Evolutionary conservation across 495 filamentous ascomycete species (phyloP).

Genomic region (Penicillium turbatum): DNA sequence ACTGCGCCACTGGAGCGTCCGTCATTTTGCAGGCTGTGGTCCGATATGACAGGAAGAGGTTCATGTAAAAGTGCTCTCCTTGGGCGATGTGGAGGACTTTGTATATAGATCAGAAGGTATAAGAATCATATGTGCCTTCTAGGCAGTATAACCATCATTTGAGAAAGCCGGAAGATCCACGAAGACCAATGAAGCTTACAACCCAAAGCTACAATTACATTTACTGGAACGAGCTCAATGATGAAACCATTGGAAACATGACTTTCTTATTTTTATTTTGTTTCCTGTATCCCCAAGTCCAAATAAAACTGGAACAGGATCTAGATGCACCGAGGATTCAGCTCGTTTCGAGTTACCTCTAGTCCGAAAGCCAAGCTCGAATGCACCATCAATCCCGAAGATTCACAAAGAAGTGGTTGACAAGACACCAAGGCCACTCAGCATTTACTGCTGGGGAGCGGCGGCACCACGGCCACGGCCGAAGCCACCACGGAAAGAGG

Average conservation of each 20-base stretch:
- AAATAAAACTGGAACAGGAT: slow-evolving; percentile 15
- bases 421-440: slow-evolving; percentile 27
- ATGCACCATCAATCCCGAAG: slow-evolving; percentile 30
- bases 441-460: slow-evolving; percentile 57
- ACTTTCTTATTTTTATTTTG: slow-evolving; percentile 28
- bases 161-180: background rate
- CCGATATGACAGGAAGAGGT: slow-evolving; percentile 52
- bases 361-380: slow-evolving; percentile 30
- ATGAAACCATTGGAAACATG: slow-evolving; percentile 25
- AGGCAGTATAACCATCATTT: background rate
- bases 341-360: slow-evolving; percentile 31
- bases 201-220: no score
- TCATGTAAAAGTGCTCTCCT: slow-evolving; percentile 12
- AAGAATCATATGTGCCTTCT: no score
- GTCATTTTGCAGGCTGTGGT: slow-evolving; percentile 59
- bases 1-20: slow-evolving; percentile 60
- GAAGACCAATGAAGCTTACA: background rate
- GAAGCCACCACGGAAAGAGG: slow-evolving; percentile 92
- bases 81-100: background rate
- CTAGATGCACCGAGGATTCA: slow-evolving; percentile 23
- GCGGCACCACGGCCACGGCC: slow-evolving; percentile 81
- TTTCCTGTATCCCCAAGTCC: slow-evolving; percentile 26
- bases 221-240: slow-evolving; percentile 34
- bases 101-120: background rate
- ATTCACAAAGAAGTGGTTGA: slow-evolving; percentile 38